These are phyloP conservation scores for Raphanus raphanistrum DNA, from an alignment of 345 rosid species.

Conservation along the genomic window DNA sequence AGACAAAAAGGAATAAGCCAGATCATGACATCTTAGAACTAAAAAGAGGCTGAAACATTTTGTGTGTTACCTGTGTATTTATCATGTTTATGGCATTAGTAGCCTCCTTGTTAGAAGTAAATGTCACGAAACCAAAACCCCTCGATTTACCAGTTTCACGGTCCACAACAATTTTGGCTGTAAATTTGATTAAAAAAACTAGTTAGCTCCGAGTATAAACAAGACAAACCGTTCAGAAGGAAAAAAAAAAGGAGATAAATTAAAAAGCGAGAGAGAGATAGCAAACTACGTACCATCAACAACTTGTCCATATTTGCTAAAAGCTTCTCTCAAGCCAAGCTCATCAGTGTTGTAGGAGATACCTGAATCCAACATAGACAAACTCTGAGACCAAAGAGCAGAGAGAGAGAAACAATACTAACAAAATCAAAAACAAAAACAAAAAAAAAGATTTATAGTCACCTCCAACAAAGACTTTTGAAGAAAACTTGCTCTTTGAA, in stretches of 20 bases:
- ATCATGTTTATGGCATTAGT: slow-evolving; percentile 71
- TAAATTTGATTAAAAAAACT: slow-evolving; percentile 12
- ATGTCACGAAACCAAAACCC: slow-evolving; percentile 92
- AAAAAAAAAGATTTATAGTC: not conserved
- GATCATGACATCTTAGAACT: not conserved
- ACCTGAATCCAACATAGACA: slow-evolving; percentile 49
- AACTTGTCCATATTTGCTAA: slow-evolving; percentile 82
- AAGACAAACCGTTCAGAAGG: not conserved
- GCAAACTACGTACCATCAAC: slow-evolving; percentile 56
- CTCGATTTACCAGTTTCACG: slow-evolving; percentile 91
- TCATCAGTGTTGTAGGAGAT: slow-evolving; percentile 77
- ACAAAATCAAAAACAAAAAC: not conserved
- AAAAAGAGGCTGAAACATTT: not conserved
- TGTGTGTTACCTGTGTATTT: slow-evolving; percentile 75
- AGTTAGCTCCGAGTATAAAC: not conserved
- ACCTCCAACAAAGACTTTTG: slow-evolving; percentile 93
- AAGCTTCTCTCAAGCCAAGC: slow-evolving; percentile 64
- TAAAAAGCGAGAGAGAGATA: slow-evolving; percentile 2
- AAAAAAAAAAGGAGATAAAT: slow-evolving; percentile 30
- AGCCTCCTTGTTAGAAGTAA: slow-evolving; percentile 68
- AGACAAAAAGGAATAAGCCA: not conserved
- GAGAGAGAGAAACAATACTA: slow-evolving; percentile 11
- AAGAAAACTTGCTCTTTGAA: slow-evolving; percentile 16
- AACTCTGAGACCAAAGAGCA: not conserved
- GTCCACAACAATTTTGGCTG: slow-evolving; percentile 82